phyloP scores from a whole-genome alignment of 2,329 filamentous ascomycete species.

The Rachicladosporium sp. region DNA sequence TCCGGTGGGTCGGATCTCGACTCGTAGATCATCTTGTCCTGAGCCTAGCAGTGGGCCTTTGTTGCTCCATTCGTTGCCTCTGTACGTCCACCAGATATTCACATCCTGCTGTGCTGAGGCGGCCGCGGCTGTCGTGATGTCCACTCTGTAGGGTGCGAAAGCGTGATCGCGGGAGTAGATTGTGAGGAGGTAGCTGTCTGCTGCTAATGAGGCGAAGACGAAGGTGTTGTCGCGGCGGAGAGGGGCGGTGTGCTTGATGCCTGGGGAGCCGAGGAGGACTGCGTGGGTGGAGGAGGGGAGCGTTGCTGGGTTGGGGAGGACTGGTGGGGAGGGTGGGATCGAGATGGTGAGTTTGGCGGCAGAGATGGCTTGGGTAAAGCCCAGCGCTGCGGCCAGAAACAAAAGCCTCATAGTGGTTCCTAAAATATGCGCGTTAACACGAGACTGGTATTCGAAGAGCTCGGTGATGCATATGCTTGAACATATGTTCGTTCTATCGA shows the following conservation, averaged over 20 bases:
- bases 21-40: constrained; percentile 31
- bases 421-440: not conserved
- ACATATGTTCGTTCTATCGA: not conserved
- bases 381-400: not conserved
- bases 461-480: not conserved
- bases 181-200: constrained; percentile 69
- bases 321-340: constrained; percentile 32
- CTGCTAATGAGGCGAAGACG: constrained; percentile 58
- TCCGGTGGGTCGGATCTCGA: constrained; percentile 51
- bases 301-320: constrained; percentile 32
- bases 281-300: constrained; percentile 48
- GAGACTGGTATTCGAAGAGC: not conserved
- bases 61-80: constrained; percentile 83
- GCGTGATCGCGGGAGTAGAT: constrained; percentile 61
- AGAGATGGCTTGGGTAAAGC: constrained; percentile 16
- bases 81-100: constrained; percentile 69
- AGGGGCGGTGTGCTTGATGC: constrained; percentile 43
- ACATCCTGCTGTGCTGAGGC: constrained; percentile 36
- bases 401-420: not conserved
- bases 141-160: constrained; percentile 71
- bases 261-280: constrained; percentile 40
- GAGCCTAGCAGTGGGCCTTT: constrained; percentile 52
- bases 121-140: constrained; percentile 40
- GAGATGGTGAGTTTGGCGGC: constrained; percentile 39
- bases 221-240: constrained; percentile 60